Evolutionary conservation across 768 basidiomycete genomes (phyloP), one percentile per base, ranked within the genome.

Genomic region (Leucosporidium yakuticum): DNA sequence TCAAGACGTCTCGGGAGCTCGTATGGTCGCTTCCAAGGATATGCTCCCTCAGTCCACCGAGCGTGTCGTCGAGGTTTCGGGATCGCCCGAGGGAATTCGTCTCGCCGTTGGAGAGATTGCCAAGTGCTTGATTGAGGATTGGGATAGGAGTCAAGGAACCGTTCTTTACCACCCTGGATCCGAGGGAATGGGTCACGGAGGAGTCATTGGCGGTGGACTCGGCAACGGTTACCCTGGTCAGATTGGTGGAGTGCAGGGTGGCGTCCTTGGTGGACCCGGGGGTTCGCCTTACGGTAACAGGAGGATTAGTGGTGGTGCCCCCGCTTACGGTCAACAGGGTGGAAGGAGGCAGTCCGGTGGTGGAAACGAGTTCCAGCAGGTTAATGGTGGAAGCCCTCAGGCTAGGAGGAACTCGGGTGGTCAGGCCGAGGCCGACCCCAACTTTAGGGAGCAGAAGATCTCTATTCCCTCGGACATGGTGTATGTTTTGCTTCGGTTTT

Each of bases 381-480:
- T 44, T 15, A 44, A n/a, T 23, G 54, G 54, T 55, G 54, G 54
- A 55, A 31, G 29, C 17, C 54, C 54, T 19, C 25, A 39, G 36
- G 34, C 57, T 9, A 56, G 55, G 55, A 34, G 32, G 55, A 34
- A 34, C 29, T 25, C 57, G 48, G 63, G 59, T 12, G 39, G 25
- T 19, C 23, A 49, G 56, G 39, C 39, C 39, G 39, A 36, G 36
- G 75, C 75, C 63, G 78, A 79, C 73, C 80, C 89, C 58, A 94
- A 94, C 79, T 84, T 98, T 73, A 89, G 94, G 72, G 98, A 96
- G 15, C 96, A 99, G 81, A 97, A 95, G 80, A 98, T 99, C 74
- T 95, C 96, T 74, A 98, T 99, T 76, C 96, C 96, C 48, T 90
- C 90, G 71, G 96, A 99, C 82, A 99, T 99, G 96, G 96, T 99